A percentile compares a stretch with the other conserved stretches of the same genome.
Evolutionary conservation across 2,329 filamentous ascomycete species (phyloP).

Genomic region (Talaromyces sp.): DNA sequence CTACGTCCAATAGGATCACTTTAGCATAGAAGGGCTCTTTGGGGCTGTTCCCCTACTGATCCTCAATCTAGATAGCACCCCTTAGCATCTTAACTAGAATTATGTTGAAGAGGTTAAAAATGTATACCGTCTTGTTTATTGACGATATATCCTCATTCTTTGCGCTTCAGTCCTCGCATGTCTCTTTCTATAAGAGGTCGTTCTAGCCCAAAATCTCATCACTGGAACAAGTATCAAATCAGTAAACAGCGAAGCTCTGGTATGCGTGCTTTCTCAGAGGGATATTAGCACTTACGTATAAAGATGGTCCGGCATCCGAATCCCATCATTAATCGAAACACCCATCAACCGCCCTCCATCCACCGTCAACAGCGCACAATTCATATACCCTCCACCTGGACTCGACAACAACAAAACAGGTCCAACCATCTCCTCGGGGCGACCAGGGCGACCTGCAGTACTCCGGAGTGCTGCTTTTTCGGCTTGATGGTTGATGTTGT

Average conservation of each 20-base stretch:
- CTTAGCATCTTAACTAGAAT: background rate
- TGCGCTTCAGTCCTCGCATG: background rate
- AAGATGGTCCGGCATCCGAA: constrained; percentile 22
- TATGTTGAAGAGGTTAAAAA: background rate
- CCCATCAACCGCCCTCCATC: constrained; percentile 27
- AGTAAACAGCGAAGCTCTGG: background rate
- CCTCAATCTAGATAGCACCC: no score
- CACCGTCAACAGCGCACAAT: constrained; percentile 27
- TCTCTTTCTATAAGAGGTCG: background rate
- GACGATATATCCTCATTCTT: background rate
- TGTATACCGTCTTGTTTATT: background rate
- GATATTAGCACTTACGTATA: constrained; percentile 17
- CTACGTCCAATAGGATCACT: no score
- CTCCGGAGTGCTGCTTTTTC: constrained; percentile 27
- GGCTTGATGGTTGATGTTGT: constrained; percentile 24
- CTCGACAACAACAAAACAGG: constrained; percentile 28
- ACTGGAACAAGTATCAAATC: background rate
- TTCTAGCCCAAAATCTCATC: constrained; percentile 17
- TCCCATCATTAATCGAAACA: constrained; percentile 22
- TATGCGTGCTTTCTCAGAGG: no score
- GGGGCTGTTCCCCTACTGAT: no score
- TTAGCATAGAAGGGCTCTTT: no score
- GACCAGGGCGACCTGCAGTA: constrained; percentile 28
- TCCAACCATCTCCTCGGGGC: constrained; percentile 30
- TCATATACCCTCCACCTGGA: constrained; percentile 30